phyloP scores from a whole-genome alignment of 1,139 yeast genomes.

The Debaryomyces sp. region DNA sequence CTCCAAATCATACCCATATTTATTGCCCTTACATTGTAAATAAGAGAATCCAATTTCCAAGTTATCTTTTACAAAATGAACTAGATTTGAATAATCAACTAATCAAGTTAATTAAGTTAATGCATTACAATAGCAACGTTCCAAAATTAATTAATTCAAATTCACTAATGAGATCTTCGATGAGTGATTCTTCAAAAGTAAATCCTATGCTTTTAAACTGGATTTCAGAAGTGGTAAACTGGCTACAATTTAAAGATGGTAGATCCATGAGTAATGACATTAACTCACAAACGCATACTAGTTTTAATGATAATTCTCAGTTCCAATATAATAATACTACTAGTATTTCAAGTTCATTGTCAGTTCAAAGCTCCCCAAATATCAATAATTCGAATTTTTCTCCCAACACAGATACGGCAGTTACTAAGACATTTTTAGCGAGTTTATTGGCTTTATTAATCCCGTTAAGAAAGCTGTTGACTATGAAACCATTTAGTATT shows the following conservation, averaged over 20 bases:
- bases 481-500: conserved; percentile 33
- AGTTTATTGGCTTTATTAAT: conserved; percentile 47
- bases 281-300: neutral
- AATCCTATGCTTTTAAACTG: conserved; percentile 46
- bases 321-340: conserved; percentile 6
- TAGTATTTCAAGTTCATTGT: neutral
- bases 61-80: conserved; percentile 43
- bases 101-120: conserved; percentile 37
- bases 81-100: conserved; percentile 40
- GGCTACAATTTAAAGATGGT: conserved; percentile 67
- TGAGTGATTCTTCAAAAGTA: conserved; percentile 12
- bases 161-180: conserved; percentile 30
- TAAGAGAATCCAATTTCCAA: conserved; percentile 43
- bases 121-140: conserved; percentile 44
- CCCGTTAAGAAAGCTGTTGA: conserved; percentile 40
- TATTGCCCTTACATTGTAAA: conserved; percentile 32
- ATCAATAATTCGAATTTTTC: neutral
- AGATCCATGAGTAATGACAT: conserved; percentile 15
- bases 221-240: conserved; percentile 59
- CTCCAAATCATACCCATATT: neutral
- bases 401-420: conserved; percentile 10
- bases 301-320: conserved; percentile 12
- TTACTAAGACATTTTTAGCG: conserved; percentile 40
- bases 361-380: conserved; percentile 1
- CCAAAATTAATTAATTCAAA: conserved; percentile 49